Conservation (phyloP, 768 basidiomycete genomes). For the Mycena floridula region DNA sequence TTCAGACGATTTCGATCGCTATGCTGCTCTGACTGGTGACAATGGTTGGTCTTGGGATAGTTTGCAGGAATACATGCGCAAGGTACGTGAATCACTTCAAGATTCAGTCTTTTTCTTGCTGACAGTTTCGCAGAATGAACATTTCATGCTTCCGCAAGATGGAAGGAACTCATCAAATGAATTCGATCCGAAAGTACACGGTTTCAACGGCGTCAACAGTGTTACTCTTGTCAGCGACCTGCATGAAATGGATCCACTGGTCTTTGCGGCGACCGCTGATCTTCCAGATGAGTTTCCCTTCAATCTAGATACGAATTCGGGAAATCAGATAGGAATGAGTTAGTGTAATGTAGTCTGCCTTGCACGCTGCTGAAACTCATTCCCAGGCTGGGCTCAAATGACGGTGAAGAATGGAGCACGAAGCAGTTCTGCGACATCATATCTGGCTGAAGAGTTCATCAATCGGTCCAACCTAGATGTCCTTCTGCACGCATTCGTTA, state of each 20-base stretch:
- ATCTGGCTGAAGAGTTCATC: slow-evolving; percentile 15
- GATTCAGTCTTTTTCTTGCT: not conserved
- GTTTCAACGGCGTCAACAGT: slow-evolving; percentile 17
- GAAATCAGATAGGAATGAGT: slow-evolving; percentile 8
- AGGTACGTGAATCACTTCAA: slow-evolving; percentile 2
- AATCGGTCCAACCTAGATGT: not conserved
- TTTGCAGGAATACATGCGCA: slow-evolving; percentile 10
- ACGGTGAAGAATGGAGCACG: slow-evolving; percentile 25
- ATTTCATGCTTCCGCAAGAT: slow-evolving; percentile 20
- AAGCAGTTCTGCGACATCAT: slow-evolving; percentile 31
- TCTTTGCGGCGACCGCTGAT: slow-evolving; percentile 29
- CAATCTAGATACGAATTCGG: slow-evolving; percentile 27
- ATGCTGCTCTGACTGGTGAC: slow-evolving; percentile 12
- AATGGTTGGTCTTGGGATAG: slow-evolving; percentile 18
- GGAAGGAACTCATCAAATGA: slow-evolving; percentile 25
- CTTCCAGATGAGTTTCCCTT: slow-evolving; percentile 26
- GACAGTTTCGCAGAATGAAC: slow-evolving; percentile 15
- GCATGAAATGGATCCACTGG: slow-evolving; percentile 22
- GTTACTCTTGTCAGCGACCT: slow-evolving; percentile 19
- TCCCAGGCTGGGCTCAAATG: slow-evolving; percentile 25
- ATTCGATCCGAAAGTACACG: slow-evolving; percentile 26
- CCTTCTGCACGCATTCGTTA: not conserved
- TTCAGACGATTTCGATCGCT: slow-evolving; percentile 14
- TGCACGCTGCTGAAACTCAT: not conserved
- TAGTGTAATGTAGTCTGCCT: not conserved